Evolutionary conservation across 2,329 filamentous ascomycete genomes (phyloP).

Genomic region (Aureobasidium sp.): DNA sequence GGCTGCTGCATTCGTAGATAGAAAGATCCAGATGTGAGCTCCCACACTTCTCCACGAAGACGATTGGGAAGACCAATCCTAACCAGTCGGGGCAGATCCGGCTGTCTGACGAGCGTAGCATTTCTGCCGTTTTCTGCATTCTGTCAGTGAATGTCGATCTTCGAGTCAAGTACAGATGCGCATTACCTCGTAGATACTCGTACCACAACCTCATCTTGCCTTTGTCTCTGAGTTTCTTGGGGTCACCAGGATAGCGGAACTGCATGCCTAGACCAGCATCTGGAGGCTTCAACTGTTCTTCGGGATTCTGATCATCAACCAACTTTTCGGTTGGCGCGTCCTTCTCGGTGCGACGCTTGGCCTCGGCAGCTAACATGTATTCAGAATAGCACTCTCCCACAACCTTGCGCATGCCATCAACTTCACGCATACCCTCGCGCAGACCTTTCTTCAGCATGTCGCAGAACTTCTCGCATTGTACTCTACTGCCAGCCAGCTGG

Average conservation of each 20-base stretch:
- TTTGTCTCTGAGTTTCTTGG: slow-evolving; percentile 83
- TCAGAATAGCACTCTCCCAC: slow-evolving; percentile 85
- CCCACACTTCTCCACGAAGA: slow-evolving; percentile 90
- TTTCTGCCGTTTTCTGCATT: slow-evolving; percentile 81
- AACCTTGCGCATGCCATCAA: slow-evolving; percentile 74
- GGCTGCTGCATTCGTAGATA: slow-evolving; percentile 83
- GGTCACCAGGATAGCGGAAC: slow-evolving; percentile 90
- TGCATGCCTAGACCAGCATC: slow-evolving; percentile 89
- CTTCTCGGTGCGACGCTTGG: slow-evolving; percentile 25
- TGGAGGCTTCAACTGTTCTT: slow-evolving; percentile 46
- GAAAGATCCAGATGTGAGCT: slow-evolving; percentile 83
- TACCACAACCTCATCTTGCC: slow-evolving; percentile 98
- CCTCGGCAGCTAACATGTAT: slow-evolving; percentile 54
- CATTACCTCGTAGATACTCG: slow-evolving; percentile 64
- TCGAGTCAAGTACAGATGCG: neutral
- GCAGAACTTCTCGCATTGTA: slow-evolving; percentile 89
- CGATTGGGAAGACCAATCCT: slow-evolving; percentile 90
- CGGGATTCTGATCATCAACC: slow-evolving; percentile 24
- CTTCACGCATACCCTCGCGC: slow-evolving; percentile 76
- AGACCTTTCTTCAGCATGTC: slow-evolving; percentile 89
- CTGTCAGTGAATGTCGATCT: neutral
- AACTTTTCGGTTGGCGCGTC: slow-evolving; percentile 37
- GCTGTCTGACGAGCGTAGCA: slow-evolving; percentile 82
- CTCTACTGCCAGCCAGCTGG: slow-evolving; percentile 80
- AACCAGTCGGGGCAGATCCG: slow-evolving; percentile 96